Evolutionary conservation across 2,329 filamentous ascomycete genomes (phyloP), one percentile per base, ranked within the genome.

Genomic region (Gyromitra esculenta): DNA sequence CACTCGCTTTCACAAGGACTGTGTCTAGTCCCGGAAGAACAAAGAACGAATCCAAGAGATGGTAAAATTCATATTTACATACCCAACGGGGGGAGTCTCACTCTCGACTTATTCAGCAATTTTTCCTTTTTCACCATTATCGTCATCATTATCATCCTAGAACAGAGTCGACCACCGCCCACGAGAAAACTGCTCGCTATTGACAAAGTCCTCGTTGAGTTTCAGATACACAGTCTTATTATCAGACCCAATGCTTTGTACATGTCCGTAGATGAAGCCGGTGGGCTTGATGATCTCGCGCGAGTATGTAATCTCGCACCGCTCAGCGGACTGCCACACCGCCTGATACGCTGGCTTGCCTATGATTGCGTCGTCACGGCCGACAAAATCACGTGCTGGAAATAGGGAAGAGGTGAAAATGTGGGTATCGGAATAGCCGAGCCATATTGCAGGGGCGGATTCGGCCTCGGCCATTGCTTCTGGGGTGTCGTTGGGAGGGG

Each of bases 321-420:
- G 66, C 39, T 45, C 48, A 2, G 39, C 65, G 1, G 37, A 37
- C 25, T 56, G 65, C 72, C 72, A 75, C 8, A 64, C 72, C 2
- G 56, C 65, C 59, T 50, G 48, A 54, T 70, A 75, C 3, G 65
- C 65, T 11, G 57, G 37, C 13, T 75, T 75, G 3, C 72, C 72
- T n/a, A 75, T 48, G 37, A 75, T 75, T n/a, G 21, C 25, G 5
- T 43, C 5, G 5, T 18, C 21, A 41, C 13, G 31, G 18, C 62
- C 59, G 65, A 15, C 9, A 0, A 25, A 48, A 21, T 62, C 71
- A 15, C 48, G 48, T 7, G 72, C 59, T 8, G 72, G 72, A n/a
- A 75, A 75, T 25, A 70, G 72, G n/a, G 72, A 75, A 8, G 72
- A 64, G 1, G 72, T 70, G 57, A 75, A 75, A 6, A 69, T 57